Evolutionary conservation across 1,284 basidiomycete genomes (phyloP).

Genomic region (Fomes fomentarius): DNA sequence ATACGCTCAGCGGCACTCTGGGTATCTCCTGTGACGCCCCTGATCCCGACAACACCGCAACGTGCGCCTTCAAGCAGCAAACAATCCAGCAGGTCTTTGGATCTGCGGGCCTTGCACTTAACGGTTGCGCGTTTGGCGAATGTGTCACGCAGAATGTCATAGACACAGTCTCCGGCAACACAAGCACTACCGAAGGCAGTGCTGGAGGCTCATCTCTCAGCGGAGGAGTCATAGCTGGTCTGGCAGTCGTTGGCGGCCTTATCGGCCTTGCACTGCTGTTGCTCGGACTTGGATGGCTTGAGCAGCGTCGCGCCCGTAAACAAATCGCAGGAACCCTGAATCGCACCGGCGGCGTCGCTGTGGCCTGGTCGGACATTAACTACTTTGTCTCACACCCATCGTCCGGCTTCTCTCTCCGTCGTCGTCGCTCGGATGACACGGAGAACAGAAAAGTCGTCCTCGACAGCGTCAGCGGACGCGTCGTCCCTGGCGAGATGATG

Average conservation of each 20-base stretch:
- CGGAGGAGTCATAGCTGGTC: conserved; percentile 84
- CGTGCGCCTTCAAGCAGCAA: conserved; percentile 79
- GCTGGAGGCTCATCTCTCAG: conserved; percentile 51
- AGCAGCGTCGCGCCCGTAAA: conserved; percentile 64
- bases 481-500: conserved; percentile 82
- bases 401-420: conserved; percentile 7
- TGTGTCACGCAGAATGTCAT: conserved; percentile 83
- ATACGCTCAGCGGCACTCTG: conserved; percentile 62
- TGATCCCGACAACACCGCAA: conserved; percentile 48
- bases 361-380: conserved; percentile 73
- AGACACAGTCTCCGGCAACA: conserved; percentile 47
- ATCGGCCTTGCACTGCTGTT: conserved; percentile 59
- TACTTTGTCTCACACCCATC: conserved; percentile 53
- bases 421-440: conserved; percentile 7
- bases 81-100: conserved; percentile 75
- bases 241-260: conserved; percentile 79
- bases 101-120: conserved; percentile 65
- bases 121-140: conserved; percentile 81
- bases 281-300: conserved; percentile 61
- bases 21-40: conserved; percentile 65
- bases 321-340: conserved; percentile 39
- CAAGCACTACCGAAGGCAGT: conserved; percentile 26
- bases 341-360: conserved; percentile 53
- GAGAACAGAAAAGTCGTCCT: conserved; percentile 71
- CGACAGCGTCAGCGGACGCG: conserved; percentile 66